Evolutionary conservation across 2,329 filamentous ascomycete genomes (phyloP).

Genomic region (Thermochaetoides dissita): DNA sequence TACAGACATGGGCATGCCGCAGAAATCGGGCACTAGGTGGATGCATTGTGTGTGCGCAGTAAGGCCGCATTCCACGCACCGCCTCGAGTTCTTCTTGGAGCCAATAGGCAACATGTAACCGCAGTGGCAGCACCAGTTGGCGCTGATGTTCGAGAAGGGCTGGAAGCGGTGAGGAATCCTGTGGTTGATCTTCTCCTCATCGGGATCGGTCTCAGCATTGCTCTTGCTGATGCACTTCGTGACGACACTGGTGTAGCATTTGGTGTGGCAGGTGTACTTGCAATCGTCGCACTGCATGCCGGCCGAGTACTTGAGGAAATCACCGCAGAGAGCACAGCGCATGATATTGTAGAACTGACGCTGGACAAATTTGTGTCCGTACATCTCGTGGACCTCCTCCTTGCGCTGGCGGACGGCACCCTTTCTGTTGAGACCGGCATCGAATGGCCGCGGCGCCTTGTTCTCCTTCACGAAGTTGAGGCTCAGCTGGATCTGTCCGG

Average conservation of each 20-base stretch:
- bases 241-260: slow-evolving; percentile 91
- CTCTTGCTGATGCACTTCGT: slow-evolving; percentile 99
- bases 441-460: slow-evolving; percentile 68
- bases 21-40: slow-evolving; percentile 95
- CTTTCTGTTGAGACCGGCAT: slow-evolving; percentile 83
- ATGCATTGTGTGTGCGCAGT: slow-evolving; percentile 85
- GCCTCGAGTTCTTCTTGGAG: slow-evolving; percentile 75
- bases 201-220: slow-evolving; percentile 93
- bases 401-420: slow-evolving; percentile 95
- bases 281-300: slow-evolving; percentile 99
- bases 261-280: slow-evolving; percentile 98
- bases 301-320: slow-evolving; percentile 95
- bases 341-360: slow-evolving; percentile 99
- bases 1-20: slow-evolving; percentile 96
- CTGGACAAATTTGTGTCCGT: slow-evolving; percentile 96
- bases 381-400: slow-evolving; percentile 96
- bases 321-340: slow-evolving; percentile 93
- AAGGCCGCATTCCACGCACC: slow-evolving; percentile 83
- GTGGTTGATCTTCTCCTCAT: slow-evolving; percentile 99
- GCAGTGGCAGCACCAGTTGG: slow-evolving; percentile 99
- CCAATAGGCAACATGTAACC: slow-evolving; percentile 91
- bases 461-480: slow-evolving; percentile 87
- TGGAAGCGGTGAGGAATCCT: slow-evolving; percentile 96
- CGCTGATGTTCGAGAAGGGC: slow-evolving; percentile 91
- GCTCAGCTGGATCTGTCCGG: slow-evolving; percentile 79